Evolutionary conservation across 2,329 filamentous ascomycete genomes (phyloP).

Genomic region (Xylariomycetidae sp.): DNA sequence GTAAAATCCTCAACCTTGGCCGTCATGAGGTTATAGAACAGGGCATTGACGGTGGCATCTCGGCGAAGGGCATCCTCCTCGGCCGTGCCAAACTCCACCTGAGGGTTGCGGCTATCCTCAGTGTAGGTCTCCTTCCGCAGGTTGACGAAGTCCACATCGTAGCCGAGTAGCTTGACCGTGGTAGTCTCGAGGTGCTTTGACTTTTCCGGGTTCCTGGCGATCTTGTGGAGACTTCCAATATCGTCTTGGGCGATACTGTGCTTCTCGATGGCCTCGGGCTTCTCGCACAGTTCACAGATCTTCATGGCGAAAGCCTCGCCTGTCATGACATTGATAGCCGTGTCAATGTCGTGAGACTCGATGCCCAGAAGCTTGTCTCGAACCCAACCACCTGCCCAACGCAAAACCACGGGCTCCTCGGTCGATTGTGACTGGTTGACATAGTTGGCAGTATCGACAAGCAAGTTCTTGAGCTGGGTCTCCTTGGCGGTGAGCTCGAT

Average conservation of each 20-base stretch:
- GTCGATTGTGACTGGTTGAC: constrained; percentile 49
- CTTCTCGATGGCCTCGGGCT: constrained; percentile 52
- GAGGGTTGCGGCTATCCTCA: constrained; percentile 81
- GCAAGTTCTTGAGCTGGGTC: constrained; percentile 62
- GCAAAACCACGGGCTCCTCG: constrained; percentile 54
- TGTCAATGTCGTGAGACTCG: constrained; percentile 74
- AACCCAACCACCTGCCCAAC: constrained; percentile 84
- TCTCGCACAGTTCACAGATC: constrained; percentile 62
- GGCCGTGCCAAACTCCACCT: constrained; percentile 89
- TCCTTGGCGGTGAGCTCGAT: constrained; percentile 63
- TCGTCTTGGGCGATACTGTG: constrained; percentile 53
- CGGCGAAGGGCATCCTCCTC: constrained; percentile 83
- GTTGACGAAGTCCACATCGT: constrained; percentile 93
- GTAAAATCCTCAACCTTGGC: constrained; percentile 80
- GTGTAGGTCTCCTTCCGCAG: constrained; percentile 86
- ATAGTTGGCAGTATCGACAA: constrained; percentile 74
- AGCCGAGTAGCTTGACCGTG: constrained; percentile 75
- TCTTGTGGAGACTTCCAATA: constrained; percentile 76
- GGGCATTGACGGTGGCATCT: constrained; percentile 89
- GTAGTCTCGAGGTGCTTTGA: constrained; percentile 94
- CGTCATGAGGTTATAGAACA: constrained; percentile 91
- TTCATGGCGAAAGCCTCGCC: constrained; percentile 67
- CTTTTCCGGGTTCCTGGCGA: constrained; percentile 88
- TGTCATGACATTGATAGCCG: constrained; percentile 81
- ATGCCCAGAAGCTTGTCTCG: constrained; percentile 73